Evolutionary conservation across 495 filamentous ascomycete species (phyloP).

Genomic region (Talaromyces proteolyticus): DNA sequence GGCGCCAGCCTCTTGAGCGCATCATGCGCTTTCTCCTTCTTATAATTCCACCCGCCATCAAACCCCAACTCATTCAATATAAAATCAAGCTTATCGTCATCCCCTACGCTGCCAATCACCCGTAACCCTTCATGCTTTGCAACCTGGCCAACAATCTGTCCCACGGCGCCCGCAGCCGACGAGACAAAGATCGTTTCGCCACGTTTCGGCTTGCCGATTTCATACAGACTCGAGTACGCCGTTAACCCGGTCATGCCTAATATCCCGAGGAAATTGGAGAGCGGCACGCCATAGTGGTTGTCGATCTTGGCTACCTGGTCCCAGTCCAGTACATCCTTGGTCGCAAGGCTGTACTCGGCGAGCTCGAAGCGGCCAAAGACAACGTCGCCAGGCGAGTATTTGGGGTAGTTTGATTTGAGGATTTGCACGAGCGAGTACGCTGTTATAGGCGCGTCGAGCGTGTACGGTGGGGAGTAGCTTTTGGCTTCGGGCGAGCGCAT

Average conservation of each 20-base stretch:
- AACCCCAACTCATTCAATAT: constrained; percentile 44
- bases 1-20: constrained; percentile 73
- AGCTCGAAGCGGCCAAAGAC: constrained; percentile 51
- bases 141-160: constrained; percentile 69
- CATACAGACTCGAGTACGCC: constrained; percentile 64
- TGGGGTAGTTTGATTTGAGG: constrained; percentile 54
- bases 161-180: constrained; percentile 70
- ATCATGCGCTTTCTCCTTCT: constrained; percentile 45
- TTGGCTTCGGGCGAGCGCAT: constrained; percentile 44
- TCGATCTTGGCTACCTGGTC: constrained; percentile 27
- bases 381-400: constrained; percentile 56
- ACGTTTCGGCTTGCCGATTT: constrained; percentile 70
- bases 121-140: constrained; percentile 43
- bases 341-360: constrained; percentile 48
- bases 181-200: constrained; percentile 78
- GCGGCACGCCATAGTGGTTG: constrained; percentile 56
- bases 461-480: constrained; percentile 60
- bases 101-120: constrained; percentile 19
- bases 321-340: constrained; percentile 15
- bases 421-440: constrained; percentile 56
- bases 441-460: constrained; percentile 48
- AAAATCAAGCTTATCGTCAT: constrained; percentile 46
- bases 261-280: constrained; percentile 51
- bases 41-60: constrained; percentile 52
- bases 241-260: constrained; percentile 80